A percentile compares a stretch with the other conserved stretches of the same genome.
Conservation (phyloP, 2,329 filamentous ascomycete species). For the Metarhizium rileyi region DNA sequence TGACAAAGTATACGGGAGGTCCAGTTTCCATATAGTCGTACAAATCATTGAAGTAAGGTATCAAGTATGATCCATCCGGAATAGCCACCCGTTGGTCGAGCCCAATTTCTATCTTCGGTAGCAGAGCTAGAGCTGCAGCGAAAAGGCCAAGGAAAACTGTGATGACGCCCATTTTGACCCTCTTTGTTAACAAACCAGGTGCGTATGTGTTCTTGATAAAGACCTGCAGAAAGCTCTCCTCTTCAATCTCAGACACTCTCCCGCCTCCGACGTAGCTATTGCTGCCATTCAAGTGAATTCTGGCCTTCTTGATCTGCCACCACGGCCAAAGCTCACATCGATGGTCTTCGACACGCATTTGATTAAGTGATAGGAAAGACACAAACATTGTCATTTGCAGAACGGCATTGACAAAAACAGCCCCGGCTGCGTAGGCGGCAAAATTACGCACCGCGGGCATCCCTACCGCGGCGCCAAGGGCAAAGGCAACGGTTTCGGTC, state of each 20-base stretch:
- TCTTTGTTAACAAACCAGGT: conserved; percentile 67
- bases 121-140: conserved; percentile 71
- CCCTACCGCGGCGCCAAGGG: conserved; percentile 83
- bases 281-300: conserved; percentile 48
- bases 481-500: conserved; percentile 89
- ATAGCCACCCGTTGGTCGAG: conserved; percentile 93
- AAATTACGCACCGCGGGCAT: conserved; percentile 99
- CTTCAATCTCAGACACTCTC: conserved; percentile 62
- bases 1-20: conserved; percentile 94
- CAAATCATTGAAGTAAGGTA: conserved; percentile 92
- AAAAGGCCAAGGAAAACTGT: conserved; percentile 81
- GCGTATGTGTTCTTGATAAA: conserved; percentile 91
- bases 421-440: conserved; percentile 89
- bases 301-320: conserved; percentile 66
- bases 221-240: conserved; percentile 72
- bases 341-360: conserved; percentile 77
- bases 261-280: conserved; percentile 46
- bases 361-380: conserved; percentile 83
- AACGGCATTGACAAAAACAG: conserved; percentile 94
- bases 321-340: conserved; percentile 91
- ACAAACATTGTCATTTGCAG: conserved; percentile 96
- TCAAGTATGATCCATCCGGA: conserved; percentile 87
- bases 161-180: conserved; percentile 67
- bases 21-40: conserved; percentile 87
- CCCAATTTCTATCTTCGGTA: conserved; percentile 77